A percentile compares a stretch with the other conserved stretches of the same genome.
phyloP scores from a whole-genome alignment of 108 stramenopile genomes.

The Licmophora abbreviata region DNA sequence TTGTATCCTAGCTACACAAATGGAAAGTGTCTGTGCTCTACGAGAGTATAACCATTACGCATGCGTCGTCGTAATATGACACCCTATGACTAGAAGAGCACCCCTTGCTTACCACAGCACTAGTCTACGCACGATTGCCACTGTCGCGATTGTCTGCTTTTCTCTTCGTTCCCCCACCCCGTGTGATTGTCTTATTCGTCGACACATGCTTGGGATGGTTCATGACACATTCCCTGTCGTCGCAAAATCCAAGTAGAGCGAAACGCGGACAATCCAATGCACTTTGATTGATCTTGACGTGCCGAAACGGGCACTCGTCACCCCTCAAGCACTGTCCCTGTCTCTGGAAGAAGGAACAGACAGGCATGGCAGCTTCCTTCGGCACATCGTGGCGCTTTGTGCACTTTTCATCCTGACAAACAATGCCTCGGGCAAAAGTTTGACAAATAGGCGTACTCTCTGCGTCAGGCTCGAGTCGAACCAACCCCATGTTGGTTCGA shows the following conservation, averaged over 20 bases:
- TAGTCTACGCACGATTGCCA: no score
- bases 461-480: slow-evolving; percentile 42
- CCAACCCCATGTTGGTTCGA: slow-evolving; percentile 59
- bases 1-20: no score
- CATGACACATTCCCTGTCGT: slow-evolving; percentile 42
- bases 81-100: no score
- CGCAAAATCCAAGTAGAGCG: slow-evolving; percentile 50
- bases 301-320: slow-evolving; percentile 61
- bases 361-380: slow-evolving; percentile 53
- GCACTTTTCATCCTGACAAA: slow-evolving; percentile 60
- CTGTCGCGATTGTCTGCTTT: no score
- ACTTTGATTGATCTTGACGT: slow-evolving; percentile 55
- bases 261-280: slow-evolving; percentile 60
- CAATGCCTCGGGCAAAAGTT: slow-evolving; percentile 43
- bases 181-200: neutral
- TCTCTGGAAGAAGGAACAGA: slow-evolving; percentile 72
- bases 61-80: no score
- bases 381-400: slow-evolving; percentile 65
- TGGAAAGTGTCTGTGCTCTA: no score
- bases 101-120: no score
- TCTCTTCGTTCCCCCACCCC: no score
- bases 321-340: slow-evolving; percentile 69
- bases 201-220: slow-evolving; percentile 21
- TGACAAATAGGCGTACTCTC: slow-evolving; percentile 48
- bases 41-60: no score